phyloP scores from a whole-genome alignment of 2,329 filamentous ascomycete genomes.

The Aspergillus sergii region DNA sequence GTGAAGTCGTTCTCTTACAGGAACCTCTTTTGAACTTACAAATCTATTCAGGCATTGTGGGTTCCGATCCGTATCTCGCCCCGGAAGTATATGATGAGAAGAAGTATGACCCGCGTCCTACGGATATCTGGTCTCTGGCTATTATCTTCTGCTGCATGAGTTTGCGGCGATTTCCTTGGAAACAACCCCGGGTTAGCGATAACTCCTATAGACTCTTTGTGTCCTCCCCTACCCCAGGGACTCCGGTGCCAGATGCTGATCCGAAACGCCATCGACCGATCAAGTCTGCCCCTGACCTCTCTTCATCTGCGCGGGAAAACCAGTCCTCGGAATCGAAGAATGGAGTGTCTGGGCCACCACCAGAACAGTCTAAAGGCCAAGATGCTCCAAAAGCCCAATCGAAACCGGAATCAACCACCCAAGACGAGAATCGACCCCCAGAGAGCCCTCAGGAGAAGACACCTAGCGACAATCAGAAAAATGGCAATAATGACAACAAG shows the following conservation, averaged over 20 bases:
- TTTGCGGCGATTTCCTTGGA: conserved; percentile 92
- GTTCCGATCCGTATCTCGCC: conserved; percentile 93
- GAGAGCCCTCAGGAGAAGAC: conserved; percentile 31
- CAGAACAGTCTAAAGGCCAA: conserved; percentile 17
- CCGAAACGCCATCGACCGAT: conserved; percentile 36
- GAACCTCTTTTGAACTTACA: conserved; percentile 11
- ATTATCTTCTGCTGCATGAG: conserved; percentile 99
- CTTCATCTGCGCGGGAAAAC: conserved; percentile 28
- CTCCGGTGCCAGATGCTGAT: conserved; percentile 46
- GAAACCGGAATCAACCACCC: conserved; percentile 24
- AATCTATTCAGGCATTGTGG: conserved; percentile 64
- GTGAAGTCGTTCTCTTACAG: neutral
- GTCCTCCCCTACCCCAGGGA: conserved; percentile 76
- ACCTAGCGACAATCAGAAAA: conserved; percentile 22
- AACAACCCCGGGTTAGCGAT: conserved; percentile 85
- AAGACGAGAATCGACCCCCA: conserved; percentile 28
- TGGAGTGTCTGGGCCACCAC: conserved; percentile 13
- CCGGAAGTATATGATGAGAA: conserved; percentile 94
- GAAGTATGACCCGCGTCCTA: conserved; percentile 90
- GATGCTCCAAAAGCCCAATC: conserved; percentile 25
- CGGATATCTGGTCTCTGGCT: conserved; percentile 96
- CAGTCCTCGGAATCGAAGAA: conserved; percentile 22
- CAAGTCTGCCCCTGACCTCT: conserved; percentile 41
- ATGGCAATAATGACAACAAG: conserved; percentile 24
- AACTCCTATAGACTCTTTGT: conserved; percentile 95